Evolutionary conservation across 805 yeast species (phyloP).

Genomic region (Yarrowia sp.): DNA sequence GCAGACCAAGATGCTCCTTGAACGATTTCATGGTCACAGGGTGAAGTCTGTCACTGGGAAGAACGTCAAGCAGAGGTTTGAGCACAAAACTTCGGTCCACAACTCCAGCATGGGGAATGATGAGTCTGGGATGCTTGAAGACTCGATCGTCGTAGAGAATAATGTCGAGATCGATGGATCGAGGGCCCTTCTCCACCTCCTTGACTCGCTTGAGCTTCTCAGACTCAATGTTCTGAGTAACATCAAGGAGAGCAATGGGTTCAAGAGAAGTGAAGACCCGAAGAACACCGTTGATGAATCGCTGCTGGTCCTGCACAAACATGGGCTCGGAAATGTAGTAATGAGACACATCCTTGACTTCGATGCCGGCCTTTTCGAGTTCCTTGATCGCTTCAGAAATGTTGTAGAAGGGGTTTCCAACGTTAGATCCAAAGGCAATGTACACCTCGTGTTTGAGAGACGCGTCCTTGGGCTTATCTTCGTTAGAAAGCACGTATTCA

Average conservation of each 20-base stretch:
- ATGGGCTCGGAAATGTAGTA: conserved; percentile 90
- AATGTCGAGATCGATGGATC: conserved; percentile 89
- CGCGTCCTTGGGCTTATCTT: conserved; percentile 52
- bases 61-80: conserved; percentile 83
- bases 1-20: conserved; percentile 66
- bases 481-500: conserved; percentile 41
- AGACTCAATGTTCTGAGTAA: conserved; percentile 80
- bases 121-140: conserved; percentile 63
- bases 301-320: conserved; percentile 82
- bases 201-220: conserved; percentile 73
- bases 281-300: conserved; percentile 84
- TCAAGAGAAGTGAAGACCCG: conserved; percentile 64
- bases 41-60: conserved; percentile 70
- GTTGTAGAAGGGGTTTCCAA: conserved; percentile 72
- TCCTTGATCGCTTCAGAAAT: conserved; percentile 62
- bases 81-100: conserved; percentile 89
- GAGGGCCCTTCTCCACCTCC: conserved; percentile 86
- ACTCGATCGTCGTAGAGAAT: conserved; percentile 68
- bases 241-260: conserved; percentile 69
- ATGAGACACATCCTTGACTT: conserved; percentile 70
- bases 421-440: conserved; percentile 89
- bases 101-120: conserved; percentile 87
- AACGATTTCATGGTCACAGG: conserved; percentile 89
- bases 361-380: conserved; percentile 55
- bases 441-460: conserved; percentile 55